These are phyloP conservation scores for Globisporangium perplexum DNA, from an alignment of 352 stramenopile genomes.

Conservation along the genomic window DNA sequence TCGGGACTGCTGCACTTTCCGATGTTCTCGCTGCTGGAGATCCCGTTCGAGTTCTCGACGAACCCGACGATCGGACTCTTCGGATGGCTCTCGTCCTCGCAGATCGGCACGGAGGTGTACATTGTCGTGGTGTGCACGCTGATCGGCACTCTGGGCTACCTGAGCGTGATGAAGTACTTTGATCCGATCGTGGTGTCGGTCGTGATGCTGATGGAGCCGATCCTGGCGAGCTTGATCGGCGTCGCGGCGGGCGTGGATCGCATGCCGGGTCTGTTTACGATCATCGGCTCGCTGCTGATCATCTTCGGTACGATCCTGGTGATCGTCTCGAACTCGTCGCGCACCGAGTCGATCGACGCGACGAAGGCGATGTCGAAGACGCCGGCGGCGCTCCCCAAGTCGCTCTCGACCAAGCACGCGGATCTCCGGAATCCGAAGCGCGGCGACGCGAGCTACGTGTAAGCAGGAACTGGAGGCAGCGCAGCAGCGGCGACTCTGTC, in stretches of 20 bases:
- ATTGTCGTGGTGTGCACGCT: constrained; percentile 86
- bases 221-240: constrained; percentile 75
- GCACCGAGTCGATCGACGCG: constrained; percentile 80
- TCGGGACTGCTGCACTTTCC: constrained; percentile 8
- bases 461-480: not conserved
- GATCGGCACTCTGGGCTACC: constrained; percentile 86
- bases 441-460: constrained; percentile 1
- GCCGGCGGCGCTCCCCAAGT: constrained; percentile 34
- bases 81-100: constrained; percentile 68
- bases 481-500: no score
- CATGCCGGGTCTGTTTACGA: constrained; percentile 64
- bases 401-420: constrained; percentile 21
- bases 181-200: constrained; percentile 87
- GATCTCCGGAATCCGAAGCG: constrained; percentile 12
- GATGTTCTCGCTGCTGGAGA: constrained; percentile 5
- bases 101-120: constrained; percentile 72
- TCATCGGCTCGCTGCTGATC: constrained; percentile 68
- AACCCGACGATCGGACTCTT: constrained; percentile 70
- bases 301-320: constrained; percentile 78
- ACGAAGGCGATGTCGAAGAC: constrained; percentile 61
- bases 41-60: constrained; percentile 29
- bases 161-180: constrained; percentile 93
- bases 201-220: constrained; percentile 84
- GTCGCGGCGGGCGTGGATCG: constrained; percentile 65
- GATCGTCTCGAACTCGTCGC: constrained; percentile 64